Evolutionary conservation across 1,284 basidiomycete species (phyloP).

Genomic region (Pseudozyma tsukubaensis): DNA sequence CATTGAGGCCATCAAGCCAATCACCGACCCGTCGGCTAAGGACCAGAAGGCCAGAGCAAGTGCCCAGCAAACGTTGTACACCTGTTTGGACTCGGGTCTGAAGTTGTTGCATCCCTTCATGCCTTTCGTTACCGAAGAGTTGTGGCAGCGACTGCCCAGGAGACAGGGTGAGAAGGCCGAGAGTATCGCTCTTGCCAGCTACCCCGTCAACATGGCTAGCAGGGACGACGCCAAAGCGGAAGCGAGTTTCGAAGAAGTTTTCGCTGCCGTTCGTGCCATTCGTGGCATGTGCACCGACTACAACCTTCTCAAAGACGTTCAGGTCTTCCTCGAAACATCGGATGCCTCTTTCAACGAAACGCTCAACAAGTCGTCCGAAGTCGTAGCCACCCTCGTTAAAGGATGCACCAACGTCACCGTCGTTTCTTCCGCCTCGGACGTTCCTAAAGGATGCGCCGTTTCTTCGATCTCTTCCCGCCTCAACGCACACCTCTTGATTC

Average conservation of each 20-base stretch:
- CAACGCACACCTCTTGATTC: conserved; percentile 60
- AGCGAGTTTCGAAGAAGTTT: conserved; percentile 81
- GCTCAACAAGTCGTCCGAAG: conserved; percentile 79
- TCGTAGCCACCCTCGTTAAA: conserved; percentile 86
- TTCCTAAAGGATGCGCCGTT: conserved; percentile 91
- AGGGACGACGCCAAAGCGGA: conserved; percentile 40
- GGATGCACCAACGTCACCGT: conserved; percentile 82
- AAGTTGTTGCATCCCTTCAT: conserved; percentile 96
- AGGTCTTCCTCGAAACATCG: conserved; percentile 84
- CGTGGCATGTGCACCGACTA: conserved; percentile 92
- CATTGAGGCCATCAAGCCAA: conserved; percentile 93
- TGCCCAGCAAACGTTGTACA: conserved; percentile 95
- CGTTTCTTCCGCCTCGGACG: conserved; percentile 73
- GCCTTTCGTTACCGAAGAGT: conserved; percentile 98
- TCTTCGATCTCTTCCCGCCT: conserved; percentile 69
- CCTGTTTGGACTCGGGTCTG: conserved; percentile 89
- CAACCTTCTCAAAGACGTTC: conserved; percentile 86
- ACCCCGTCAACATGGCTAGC: conserved; percentile 74
- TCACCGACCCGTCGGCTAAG: conserved; percentile 73
- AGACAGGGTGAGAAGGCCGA: conserved; percentile 80
- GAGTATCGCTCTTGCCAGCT: conserved; percentile 89
- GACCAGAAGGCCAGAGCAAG: conserved; percentile 82
- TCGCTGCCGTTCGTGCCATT: conserved; percentile 80
- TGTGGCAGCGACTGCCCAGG: conserved; percentile 95
- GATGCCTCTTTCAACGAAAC: conserved; percentile 70